phyloP scores from a whole-genome alignment of 768 basidiomycete genomes.

The Pisolithus orientalis region DNA sequence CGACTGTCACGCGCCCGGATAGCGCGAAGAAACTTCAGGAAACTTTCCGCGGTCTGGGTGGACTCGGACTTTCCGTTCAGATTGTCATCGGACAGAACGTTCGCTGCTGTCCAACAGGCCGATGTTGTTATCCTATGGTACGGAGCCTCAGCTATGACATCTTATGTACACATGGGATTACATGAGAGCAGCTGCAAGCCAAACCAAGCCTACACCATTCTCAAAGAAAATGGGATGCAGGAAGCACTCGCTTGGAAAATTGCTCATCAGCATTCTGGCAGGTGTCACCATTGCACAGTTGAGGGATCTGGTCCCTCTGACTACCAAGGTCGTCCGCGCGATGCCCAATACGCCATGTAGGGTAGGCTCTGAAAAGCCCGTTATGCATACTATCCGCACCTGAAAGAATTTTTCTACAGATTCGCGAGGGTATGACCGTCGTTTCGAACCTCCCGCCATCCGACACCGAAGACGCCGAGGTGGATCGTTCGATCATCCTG shows the following conservation, averaged over 20 bases:
- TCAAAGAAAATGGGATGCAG: constrained; percentile 67
- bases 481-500: constrained; percentile 67
- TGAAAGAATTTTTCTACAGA: constrained; percentile 41
- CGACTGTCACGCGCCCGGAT: constrained; percentile 79
- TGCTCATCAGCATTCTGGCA: constrained; percentile 96
- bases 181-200: constrained; percentile 76
- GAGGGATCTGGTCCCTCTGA: constrained; percentile 60
- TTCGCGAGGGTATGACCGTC: constrained; percentile 98
- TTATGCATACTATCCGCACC: too few relatives aligned
- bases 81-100: constrained; percentile 68
- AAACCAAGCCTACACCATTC: constrained; percentile 71
- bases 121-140: constrained; percentile 90
- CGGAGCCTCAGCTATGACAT: constrained; percentile 15
- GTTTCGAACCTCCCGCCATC: constrained; percentile 59
- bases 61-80: constrained; percentile 61
- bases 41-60: constrained; percentile 54
- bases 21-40: constrained; percentile 60
- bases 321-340: constrained; percentile 84
- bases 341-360: constrained; percentile 99
- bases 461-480: constrained; percentile 37
- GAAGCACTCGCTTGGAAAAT: constrained; percentile 84
- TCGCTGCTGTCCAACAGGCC: constrained; percentile 57
- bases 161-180: neutral
- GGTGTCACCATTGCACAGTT: constrained; percentile 89
- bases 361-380: constrained; percentile 36